phyloP scores from a whole-genome alignment of 768 basidiomycete genomes.

The Cubamyces sp. region DNA sequence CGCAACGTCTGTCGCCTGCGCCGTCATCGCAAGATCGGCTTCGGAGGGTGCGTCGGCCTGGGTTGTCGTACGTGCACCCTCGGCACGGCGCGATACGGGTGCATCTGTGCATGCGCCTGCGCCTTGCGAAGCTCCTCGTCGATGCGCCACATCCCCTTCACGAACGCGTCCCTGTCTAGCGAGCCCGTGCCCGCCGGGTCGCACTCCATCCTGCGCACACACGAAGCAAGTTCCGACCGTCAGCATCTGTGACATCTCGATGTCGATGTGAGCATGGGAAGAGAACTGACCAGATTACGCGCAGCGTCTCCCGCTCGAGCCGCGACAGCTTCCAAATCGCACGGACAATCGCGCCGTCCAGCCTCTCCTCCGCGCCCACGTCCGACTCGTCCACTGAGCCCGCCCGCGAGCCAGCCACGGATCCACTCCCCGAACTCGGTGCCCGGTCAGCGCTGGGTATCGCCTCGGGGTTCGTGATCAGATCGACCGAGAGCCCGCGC shows the following conservation, averaged over 20 bases:
- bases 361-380: slow-evolving; percentile 48
- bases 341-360: slow-evolving; percentile 61
- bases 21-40: slow-evolving; percentile 23
- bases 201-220: slow-evolving; percentile 63
- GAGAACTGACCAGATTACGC: slow-evolving; percentile 67
- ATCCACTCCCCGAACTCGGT: not conserved
- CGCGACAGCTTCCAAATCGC: slow-evolving; percentile 66
- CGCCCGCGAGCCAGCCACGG: slow-evolving; percentile 1
- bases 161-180: slow-evolving; percentile 69
- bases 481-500: slow-evolving; percentile 72
- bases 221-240: not conserved
- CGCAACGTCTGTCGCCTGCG: too few relatives aligned
- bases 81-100: slow-evolving; percentile 13
- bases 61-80: slow-evolving; percentile 18
- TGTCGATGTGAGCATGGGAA: not conserved
- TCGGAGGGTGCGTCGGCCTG: slow-evolving; percentile 15
- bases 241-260: too few relatives aligned
- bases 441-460: not conserved
- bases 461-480: slow-evolving; percentile 51
- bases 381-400: slow-evolving; percentile 38
- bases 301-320: slow-evolving; percentile 54
- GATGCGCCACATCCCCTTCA: slow-evolving; percentile 84
- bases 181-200: slow-evolving; percentile 58
- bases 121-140: slow-evolving; percentile 79
- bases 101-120: slow-evolving; percentile 47